These are phyloP conservation scores for Pseudocercospora fijiensis DNA, from an alignment of 2,329 filamentous ascomycete species.

Conservation along the genomic window DNA sequence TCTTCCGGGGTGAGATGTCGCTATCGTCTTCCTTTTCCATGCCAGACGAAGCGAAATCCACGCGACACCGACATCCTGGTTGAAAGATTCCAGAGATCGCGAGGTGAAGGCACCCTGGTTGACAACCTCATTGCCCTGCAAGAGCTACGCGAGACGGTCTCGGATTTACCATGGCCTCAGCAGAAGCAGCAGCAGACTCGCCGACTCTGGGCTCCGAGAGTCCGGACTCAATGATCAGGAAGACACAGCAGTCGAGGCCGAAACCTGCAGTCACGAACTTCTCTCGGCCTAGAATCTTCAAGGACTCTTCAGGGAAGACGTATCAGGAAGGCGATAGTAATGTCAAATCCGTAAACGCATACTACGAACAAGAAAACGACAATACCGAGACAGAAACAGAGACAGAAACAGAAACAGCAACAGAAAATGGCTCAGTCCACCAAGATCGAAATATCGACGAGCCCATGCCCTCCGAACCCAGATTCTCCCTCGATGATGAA, in stretches of 20 bases:
- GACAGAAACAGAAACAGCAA: background rate
- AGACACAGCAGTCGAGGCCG: background rate
- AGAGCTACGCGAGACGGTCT: background rate
- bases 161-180: background rate
- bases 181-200: background rate
- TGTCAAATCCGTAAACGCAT: conserved; percentile 13
- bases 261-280: conserved; percentile 4
- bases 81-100: background rate
- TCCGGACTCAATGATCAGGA: background rate
- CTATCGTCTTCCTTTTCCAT: background rate
- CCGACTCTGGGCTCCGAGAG: background rate
- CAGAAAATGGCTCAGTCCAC: background rate
- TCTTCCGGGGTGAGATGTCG: background rate
- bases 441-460: background rate
- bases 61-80: background rate
- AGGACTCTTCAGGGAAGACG: background rate
- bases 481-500: background rate
- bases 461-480: background rate
- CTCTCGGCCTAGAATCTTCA: conserved; percentile 11
- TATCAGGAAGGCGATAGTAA: background rate
- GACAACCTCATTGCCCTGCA: background rate
- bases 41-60: background rate
- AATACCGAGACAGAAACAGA: background rate
- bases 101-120: background rate
- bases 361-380: conserved; percentile 9